These are phyloP conservation scores for Penicillium canescens DNA, from an alignment of 495 filamentous ascomycete species.

Conservation along the genomic window DNA sequence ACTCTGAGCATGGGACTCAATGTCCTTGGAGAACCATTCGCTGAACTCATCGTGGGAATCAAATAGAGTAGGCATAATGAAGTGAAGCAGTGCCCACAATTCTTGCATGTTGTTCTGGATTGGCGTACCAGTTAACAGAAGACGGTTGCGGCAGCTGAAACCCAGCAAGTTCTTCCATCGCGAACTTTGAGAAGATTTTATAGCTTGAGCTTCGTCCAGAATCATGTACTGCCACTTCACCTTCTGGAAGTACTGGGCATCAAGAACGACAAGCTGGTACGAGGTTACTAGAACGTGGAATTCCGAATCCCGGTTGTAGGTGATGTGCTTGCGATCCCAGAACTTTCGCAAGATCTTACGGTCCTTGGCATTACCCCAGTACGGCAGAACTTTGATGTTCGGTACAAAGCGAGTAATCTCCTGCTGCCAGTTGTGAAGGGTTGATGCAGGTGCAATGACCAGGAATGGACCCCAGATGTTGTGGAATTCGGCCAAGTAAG, in stretches of 20 bases:
- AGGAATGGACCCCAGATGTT: conserved; percentile 99
- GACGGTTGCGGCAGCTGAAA: conserved; percentile 93
- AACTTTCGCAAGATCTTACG: conserved; percentile 96
- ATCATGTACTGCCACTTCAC: conserved; percentile 99
- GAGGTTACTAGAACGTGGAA: conserved; percentile 98
- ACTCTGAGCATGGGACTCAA: conserved; percentile 96
- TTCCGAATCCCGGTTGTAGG: conserved; percentile 85
- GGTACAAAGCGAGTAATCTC: conserved; percentile 95
- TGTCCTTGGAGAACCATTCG: conserved; percentile 99
- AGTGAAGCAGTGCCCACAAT: conserved; percentile 95
- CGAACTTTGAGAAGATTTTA: conserved; percentile 95
- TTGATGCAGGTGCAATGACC: conserved; percentile 94
- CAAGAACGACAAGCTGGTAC: conserved; percentile 94
- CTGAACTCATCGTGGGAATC: conserved; percentile 99
- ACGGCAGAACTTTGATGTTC: conserved; percentile 88
- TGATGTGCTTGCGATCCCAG: conserved; percentile 97
- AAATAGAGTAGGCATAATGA: conserved; percentile 98
- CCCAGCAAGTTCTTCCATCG: conserved; percentile 94
- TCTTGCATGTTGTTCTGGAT: conserved; percentile 99
- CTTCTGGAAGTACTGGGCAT: conserved; percentile 96
- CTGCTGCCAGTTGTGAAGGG: conserved; percentile 98
- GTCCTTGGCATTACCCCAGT: conserved; percentile 94
- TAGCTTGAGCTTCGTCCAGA: conserved; percentile 95
- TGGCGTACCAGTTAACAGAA: conserved; percentile 92
- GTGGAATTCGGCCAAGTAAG: conserved; percentile 93